A percentile compares a stretch with the other conserved stretches of the same genome.
phyloP scores from a whole-genome alignment of 495 filamentous ascomycete genomes.

The Penicillium ucsense region DNA sequence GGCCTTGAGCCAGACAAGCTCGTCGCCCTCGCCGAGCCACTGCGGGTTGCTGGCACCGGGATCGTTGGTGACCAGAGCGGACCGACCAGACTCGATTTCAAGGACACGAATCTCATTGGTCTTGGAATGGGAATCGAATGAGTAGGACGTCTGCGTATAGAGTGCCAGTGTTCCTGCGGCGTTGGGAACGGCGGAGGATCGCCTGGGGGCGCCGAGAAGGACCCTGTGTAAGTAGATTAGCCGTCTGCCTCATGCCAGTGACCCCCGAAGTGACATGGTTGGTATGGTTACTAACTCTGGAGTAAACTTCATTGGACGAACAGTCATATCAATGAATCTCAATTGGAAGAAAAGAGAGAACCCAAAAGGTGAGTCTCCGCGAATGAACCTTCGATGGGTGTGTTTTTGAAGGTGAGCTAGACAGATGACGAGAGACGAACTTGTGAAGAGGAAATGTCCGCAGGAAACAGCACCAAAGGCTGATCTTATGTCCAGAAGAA shows the following conservation, averaged over 20 bases:
- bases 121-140: constrained; percentile 70
- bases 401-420: background rate
- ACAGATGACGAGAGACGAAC: too few relatives aligned
- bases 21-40: constrained; percentile 58
- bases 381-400: background rate
- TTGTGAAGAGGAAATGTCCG: too few relatives aligned
- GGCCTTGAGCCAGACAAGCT: constrained; percentile 57
- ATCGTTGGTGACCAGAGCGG: constrained; percentile 55
- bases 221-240: constrained; percentile 32
- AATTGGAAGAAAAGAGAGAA: constrained; percentile 5
- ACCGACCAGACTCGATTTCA: constrained; percentile 58
- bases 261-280: too few relatives aligned
- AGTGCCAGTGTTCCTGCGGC: constrained; percentile 56
- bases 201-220: constrained; percentile 74
- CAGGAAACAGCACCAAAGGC: too few relatives aligned
- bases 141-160: constrained; percentile 71
- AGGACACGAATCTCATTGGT: constrained; percentile 65
- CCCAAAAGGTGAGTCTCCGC: background rate
- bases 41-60: constrained; percentile 55
- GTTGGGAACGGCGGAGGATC: constrained; percentile 70
- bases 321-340: constrained; percentile 42
- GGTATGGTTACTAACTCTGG: constrained; percentile 42
- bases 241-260: background rate
- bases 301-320: constrained; percentile 60
- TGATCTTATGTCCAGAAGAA: too few relatives aligned